Base-by-base conservation (phyloP, 1,139 yeast genomes). In the Komagataea norvegica region DNA sequence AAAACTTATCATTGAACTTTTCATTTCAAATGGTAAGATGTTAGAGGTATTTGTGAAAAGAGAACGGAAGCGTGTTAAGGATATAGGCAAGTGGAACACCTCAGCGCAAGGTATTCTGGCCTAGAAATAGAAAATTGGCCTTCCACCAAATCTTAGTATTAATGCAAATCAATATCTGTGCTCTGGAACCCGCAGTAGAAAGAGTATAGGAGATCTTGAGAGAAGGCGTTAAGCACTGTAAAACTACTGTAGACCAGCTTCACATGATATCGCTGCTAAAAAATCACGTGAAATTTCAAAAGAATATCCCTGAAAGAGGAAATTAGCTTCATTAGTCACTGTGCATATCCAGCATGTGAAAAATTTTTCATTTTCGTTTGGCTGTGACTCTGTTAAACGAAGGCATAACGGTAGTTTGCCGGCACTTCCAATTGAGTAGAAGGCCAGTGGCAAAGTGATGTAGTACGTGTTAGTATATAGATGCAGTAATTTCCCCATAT, bases 1-100 rank as follows among this genome's bases (percentile, higher is more conserved):
- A 29, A 70, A 77, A 48, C 83, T 79, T 51, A 67, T 88, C 8
- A 70, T 87, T 49, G 89, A 80, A 36, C 62, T 85, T 42, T 80
- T 87, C 52, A 70, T 73, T 34, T 14, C 37, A 2, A 74, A 75
- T 47, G 67, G 74, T 5, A 65, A 65, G 24, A 65, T 81, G 31
- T 61, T 85, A 54, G 91, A 82, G 46, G 61, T 60, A 25, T 55
- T 77, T 38, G 64, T 72, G 31, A 69, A 62, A 51, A 60, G 66
- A 34, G 75, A 71, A 38, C 59, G 71, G 38, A 54, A 52, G 34
- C 37, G 55, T n/a, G 45, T 43, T 22, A 51, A 46, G 23, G 51
- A 45, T n/a, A 25, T 32, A 4, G 31, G 31, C 7, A 29, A 13
- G 9, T 29, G 11, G 13, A 29, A n/a, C n/a, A n/a, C n/a, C n/a